A percentile compares a stretch with the other conserved stretches of the same genome.
These are phyloP conservation scores for Sarocladium brachiariae DNA, from an alignment of 2,329 filamentous ascomycete genomes.

Conservation along the genomic window DNA sequence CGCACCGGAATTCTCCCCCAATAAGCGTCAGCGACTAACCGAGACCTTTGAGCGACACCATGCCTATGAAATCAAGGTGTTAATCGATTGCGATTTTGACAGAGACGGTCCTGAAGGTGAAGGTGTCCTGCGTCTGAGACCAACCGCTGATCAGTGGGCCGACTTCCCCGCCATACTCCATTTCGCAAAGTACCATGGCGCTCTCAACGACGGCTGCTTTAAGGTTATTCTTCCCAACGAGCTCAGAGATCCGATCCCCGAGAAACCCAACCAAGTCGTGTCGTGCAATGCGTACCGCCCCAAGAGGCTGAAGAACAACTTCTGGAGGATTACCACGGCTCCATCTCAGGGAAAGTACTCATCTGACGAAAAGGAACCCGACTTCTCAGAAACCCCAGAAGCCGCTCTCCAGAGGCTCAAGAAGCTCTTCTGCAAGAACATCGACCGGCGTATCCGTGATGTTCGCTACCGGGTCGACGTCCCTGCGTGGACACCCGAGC, in stretches of 20 bases:
- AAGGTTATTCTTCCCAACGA: conserved; percentile 28
- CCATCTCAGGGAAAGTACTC: conserved; percentile 26
- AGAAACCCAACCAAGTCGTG: conserved; percentile 22
- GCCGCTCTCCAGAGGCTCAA: conserved; percentile 26
- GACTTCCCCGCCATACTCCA: conserved; percentile 30
- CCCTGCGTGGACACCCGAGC: conserved; percentile 29
- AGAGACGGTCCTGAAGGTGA: conserved; percentile 22
- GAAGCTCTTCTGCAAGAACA: conserved; percentile 28
- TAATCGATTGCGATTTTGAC: conserved; percentile 26
- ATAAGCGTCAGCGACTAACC: background rate
- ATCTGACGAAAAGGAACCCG: conserved; percentile 17
- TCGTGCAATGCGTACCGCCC: conserved; percentile 30
- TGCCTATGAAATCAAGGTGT: conserved; percentile 8
- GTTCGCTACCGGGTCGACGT: conserved; percentile 32
- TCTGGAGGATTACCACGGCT: conserved; percentile 30
- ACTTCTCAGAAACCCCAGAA: conserved; percentile 19
- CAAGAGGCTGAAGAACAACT: conserved; percentile 22
- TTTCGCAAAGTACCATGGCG: conserved; percentile 24
- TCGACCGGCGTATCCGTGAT: conserved; percentile 28
- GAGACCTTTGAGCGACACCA: conserved; percentile 1
- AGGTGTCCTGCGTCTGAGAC: conserved; percentile 26
- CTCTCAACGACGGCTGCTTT: conserved; percentile 30
- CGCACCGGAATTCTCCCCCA: background rate
- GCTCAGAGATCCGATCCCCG: conserved; percentile 24
- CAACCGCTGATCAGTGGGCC: conserved; percentile 27